A percentile compares a stretch with the other conserved stretches of the same genome.
phyloP scores from a whole-genome alignment of 257 asterid genomes.

The Marsdenia floribunda region DNA sequence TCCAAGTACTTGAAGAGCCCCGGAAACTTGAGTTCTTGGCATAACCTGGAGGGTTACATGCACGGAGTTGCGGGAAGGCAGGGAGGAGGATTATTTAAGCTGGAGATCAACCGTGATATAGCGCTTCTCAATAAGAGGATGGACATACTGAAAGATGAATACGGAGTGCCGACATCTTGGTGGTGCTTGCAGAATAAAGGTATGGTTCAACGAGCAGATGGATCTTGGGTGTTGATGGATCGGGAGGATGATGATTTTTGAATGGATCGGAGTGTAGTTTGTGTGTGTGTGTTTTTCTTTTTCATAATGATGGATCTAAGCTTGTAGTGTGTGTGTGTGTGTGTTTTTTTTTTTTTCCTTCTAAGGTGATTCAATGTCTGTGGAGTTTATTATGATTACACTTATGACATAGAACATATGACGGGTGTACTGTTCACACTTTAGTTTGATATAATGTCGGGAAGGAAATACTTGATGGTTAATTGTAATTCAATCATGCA shows the following conservation, averaged over 20 bases:
- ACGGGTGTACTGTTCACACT: too few species aligned
- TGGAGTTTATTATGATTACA: too few species aligned
- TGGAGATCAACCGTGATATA: conserved; percentile 48
- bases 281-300: too few species aligned
- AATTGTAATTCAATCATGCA: too few species aligned
- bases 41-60: conserved; percentile 56
- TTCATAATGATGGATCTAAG: neutral
- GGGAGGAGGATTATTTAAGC: conserved; percentile 51
- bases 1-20: conserved; percentile 55
- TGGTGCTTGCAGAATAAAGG: conserved; percentile 61
- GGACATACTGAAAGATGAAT: conserved; percentile 48
- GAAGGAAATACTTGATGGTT: too few species aligned
- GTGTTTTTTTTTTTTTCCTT: too few species aligned
- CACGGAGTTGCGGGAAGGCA: conserved; percentile 80
- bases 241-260: conserved; percentile 24
- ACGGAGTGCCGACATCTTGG: conserved; percentile 59
- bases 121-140: conserved; percentile 49
- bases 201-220: conserved; percentile 75
- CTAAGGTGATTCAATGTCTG: too few species aligned
- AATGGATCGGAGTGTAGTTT: neutral
- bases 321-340: too few species aligned
- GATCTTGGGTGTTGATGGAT: conserved; percentile 65
- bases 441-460: too few species aligned
- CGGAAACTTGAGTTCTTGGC: conserved; percentile 40
- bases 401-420: too few species aligned